Evolutionary conservation across 441 rosid species (phyloP).

Genomic region (Adansonia grandidieri): DNA sequence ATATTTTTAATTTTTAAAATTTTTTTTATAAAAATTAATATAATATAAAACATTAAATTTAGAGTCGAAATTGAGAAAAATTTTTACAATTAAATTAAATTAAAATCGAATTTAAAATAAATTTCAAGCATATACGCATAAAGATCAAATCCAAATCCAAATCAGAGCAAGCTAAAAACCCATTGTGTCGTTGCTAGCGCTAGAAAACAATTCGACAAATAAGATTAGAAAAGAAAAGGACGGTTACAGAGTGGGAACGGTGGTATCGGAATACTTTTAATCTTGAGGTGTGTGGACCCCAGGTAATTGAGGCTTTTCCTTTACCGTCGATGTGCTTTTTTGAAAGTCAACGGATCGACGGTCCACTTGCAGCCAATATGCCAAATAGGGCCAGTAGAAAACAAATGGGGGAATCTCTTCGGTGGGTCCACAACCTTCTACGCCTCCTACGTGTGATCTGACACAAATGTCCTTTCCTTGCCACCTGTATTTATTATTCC

Average conservation of each 20-base stretch:
- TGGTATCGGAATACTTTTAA: background rate
- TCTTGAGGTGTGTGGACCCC: slow-evolving; percentile 6
- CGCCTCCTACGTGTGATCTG: background rate
- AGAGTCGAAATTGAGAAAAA: no score
- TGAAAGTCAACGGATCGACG: background rate
- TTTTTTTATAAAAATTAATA: no score
- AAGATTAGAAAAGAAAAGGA: background rate
- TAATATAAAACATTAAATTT: no score
- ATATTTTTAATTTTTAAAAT: no score
- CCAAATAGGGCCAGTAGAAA: background rate
- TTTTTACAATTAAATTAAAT: no score
- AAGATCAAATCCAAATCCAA: no score
- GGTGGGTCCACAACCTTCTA: background rate
- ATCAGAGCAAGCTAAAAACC: no score
- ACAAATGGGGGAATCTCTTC: background rate
- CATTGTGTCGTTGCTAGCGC: no score
- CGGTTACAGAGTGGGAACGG: background rate
- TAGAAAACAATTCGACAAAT: background rate
- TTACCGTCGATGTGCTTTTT: slow-evolving; percentile 26
- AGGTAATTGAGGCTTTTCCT: background rate
- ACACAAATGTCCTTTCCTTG: background rate
- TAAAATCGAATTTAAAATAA: no score
- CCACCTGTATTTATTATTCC: slow-evolving; percentile 29
- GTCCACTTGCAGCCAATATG: slow-evolving; percentile 11
- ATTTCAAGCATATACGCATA: no score